Evolutionary conservation across 1,139 yeast genomes (phyloP).

Genomic region (Blastobotrys raffinosifermentans): DNA sequence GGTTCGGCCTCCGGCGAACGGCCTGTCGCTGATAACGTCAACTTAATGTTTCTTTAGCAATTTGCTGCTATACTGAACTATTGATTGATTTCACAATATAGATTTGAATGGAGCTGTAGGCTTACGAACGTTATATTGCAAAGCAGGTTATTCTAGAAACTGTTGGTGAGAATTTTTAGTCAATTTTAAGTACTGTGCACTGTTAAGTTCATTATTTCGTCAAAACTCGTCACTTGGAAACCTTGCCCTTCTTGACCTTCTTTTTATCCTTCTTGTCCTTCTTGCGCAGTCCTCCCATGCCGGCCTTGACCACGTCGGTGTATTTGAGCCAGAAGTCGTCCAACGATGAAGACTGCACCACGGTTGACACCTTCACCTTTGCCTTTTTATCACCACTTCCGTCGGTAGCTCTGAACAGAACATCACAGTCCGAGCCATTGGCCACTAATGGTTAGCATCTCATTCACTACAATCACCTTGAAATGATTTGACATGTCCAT

Average conservation of each 20-base stretch:
- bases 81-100: no score
- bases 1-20: no score
- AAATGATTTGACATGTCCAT: not conserved
- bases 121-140: not conserved
- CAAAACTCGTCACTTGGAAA: not conserved
- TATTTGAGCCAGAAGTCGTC: constrained; percentile 68
- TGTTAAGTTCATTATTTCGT: no score
- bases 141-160: not conserved
- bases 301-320: constrained; percentile 55
- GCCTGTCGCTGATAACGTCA: no score
- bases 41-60: no score
- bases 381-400: constrained; percentile 45
- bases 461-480: not conserved
- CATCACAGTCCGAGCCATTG: constrained; percentile 9
- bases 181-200: not conserved
- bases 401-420: constrained; percentile 43
- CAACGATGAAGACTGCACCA: constrained; percentile 50
- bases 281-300: constrained; percentile 54
- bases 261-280: constrained; percentile 58
- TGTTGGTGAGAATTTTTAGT: not conserved
- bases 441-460: constrained; percentile 7
- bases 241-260: constrained; percentile 27
- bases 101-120: not conserved
- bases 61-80: no score
- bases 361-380: constrained; percentile 56